Conservation (phyloP, 2,329 filamentous ascomycete species). For the Colletotrichum australisinense region DNA sequence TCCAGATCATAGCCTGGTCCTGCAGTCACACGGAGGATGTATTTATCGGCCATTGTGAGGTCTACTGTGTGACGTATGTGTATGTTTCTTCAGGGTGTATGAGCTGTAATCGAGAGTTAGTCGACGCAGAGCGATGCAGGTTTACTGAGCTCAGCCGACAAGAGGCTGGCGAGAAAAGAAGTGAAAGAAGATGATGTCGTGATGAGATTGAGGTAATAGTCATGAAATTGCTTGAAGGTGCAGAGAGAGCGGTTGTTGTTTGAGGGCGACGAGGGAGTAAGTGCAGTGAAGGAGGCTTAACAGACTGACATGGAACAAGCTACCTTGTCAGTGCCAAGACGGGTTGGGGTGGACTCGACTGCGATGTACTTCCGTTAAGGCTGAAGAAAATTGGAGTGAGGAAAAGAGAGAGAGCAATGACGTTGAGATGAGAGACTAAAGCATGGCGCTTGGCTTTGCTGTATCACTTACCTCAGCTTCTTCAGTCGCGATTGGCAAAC, state of each 20-base stretch:
- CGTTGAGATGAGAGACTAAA: conserved; percentile 34
- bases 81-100: not conserved
- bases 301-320: not conserved
- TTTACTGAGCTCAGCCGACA: not conserved
- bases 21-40: conserved; percentile 84
- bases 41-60: conserved; percentile 72
- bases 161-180: not conserved
- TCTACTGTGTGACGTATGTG: not conserved
- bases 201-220: not conserved
- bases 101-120: not conserved
- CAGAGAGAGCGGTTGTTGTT: not conserved
- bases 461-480: conserved; percentile 1
- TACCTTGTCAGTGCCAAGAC: not conserved
- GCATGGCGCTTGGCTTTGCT: not conserved
- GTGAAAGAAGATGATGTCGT: not conserved
- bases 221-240: not conserved
- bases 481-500: not conserved
- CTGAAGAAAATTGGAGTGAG: not conserved
- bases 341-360: not conserved
- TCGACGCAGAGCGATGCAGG: not conserved
- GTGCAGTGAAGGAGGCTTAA: not conserved
- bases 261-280: too few relatives aligned
- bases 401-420: conserved; percentile 14
- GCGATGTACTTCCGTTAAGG: conserved; percentile 6
- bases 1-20: conserved; percentile 79